These are phyloP conservation scores for Seminavis robusta DNA, from an alignment of 108 stramenopile genomes.

Conservation along the genomic window DNA sequence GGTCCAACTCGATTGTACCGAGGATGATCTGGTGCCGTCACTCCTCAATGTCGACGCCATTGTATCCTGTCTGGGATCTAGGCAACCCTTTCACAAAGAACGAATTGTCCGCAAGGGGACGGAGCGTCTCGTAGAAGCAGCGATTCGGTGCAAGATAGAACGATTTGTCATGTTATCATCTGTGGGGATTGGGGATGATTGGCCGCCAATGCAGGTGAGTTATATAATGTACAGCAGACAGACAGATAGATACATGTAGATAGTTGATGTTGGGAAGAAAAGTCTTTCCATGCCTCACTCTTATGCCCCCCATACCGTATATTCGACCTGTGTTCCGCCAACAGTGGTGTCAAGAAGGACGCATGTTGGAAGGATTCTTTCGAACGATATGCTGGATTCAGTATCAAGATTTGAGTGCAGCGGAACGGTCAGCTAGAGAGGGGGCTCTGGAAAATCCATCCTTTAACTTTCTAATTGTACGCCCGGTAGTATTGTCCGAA, in stretches of 20 bases:
- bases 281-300: no score
- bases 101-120: constrained; percentile 47
- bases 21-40: constrained; percentile 12
- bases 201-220: constrained; percentile 44
- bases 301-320: no score
- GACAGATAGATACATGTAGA: no score
- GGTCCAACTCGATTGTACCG: background rate
- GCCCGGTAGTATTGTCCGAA: constrained; percentile 65
- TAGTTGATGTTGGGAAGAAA: no score
- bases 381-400: constrained; percentile 29
- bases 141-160: constrained; percentile 32
- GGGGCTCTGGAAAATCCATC: constrained; percentile 40
- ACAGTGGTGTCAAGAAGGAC: constrained; percentile 49
- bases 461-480: constrained; percentile 63
- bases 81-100: constrained; percentile 42
- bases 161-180: constrained; percentile 53
- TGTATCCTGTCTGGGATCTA: constrained; percentile 71
- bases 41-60: constrained; percentile 54
- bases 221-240: no score
- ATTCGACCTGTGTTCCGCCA: no score
- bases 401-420: constrained; percentile 45
- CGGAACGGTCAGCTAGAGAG: constrained; percentile 6
- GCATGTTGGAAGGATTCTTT: constrained; percentile 41
- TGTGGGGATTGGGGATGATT: constrained; percentile 48
- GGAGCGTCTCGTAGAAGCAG: constrained; percentile 49